Evolutionary conservation across 495 filamentous ascomycete species (phyloP), one percentile per base, ranked within the genome.

Genomic region (Aspergillus ostianus): DNA sequence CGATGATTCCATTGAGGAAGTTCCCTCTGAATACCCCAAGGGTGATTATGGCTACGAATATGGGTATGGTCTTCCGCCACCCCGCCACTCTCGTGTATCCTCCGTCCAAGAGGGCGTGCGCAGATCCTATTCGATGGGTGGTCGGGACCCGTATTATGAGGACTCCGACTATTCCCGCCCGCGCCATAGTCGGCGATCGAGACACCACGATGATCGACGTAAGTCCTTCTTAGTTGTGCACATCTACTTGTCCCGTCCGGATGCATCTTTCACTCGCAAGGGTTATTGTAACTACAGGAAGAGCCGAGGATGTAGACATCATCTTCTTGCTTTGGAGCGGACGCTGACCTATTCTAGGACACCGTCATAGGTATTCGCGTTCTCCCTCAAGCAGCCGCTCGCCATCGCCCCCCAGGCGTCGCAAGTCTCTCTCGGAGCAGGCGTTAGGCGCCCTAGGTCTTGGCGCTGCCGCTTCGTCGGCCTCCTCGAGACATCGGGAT

Each of bases 401-500:
- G 45, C 78, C 77, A 7, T 68, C 64, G 10, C 77, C 75, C 29
- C 67, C 73, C 21, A 62, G 85, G 76, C 70, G 82, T 62, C 74
- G 86, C 70, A 93, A 91, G 73, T 91, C 89, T 50, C 75, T 90
- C 55, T 82, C 89, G 49, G 88, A 92, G 69, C 83, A 84, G 63
- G 88, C 87, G 9, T 73, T 91, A 5, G 85, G 82, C 51, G 78
- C 71, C 26, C 77, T 89, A 13, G 89, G 89, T 32, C 77, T 92
- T 21, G 87, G 87, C n/a, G 78, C 81, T 49, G 82, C 82, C 55
- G 65, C 65, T 44, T 57, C 64, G 13, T 58, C 63, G 1, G 26
- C 59, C 23, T 62, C 59, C 20, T 62, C 59, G 46, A 68, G 62
- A 30, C 61, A 58, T 49, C 59, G 55, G 21, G 62, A 71, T 45